Evolutionary conservation across 345 rosid genomes (phyloP).

Genomic region (Eucalyptus paniculata): DNA sequence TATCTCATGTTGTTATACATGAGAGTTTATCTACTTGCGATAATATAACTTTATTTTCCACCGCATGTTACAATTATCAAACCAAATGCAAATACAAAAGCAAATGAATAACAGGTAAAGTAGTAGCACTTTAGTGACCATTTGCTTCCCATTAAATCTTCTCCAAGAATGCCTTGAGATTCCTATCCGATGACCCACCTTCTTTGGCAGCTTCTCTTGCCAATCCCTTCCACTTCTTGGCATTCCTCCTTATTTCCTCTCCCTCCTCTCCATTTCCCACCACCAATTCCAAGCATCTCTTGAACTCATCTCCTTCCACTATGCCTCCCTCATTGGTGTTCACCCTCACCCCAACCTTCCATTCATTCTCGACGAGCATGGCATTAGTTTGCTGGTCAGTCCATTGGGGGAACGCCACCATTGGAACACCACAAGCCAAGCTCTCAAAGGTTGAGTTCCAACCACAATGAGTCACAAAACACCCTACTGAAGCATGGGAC

Average conservation of each 20-base stretch:
- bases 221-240: constrained; percentile 36
- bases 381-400: constrained; percentile 49
- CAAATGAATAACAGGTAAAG: neutral
- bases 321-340: constrained; percentile 19
- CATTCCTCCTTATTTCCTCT: constrained; percentile 21
- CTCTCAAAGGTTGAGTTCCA: constrained; percentile 76
- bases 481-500: constrained; percentile 38
- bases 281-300: constrained; percentile 42
- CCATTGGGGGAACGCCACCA: constrained; percentile 67
- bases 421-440: constrained; percentile 33
- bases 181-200: constrained; percentile 41
- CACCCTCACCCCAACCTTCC: constrained; percentile 50
- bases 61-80: neutral
- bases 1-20: neutral
- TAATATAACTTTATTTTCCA: neutral
- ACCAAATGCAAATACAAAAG: neutral
- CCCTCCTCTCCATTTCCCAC: constrained; percentile 25
- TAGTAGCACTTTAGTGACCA: neutral
- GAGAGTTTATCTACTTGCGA: neutral
- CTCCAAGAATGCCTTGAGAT: constrained; percentile 14
- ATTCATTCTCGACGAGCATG: constrained; percentile 39
- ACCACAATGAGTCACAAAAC: constrained; percentile 60
- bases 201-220: constrained; percentile 27
- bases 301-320: constrained; percentile 37
- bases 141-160: neutral